Percentiles rank a stretch among this genome's conserved stretches.
phyloP scores from a whole-genome alignment of 1,284 basidiomycete genomes.

The Prillingera fragicola region DNA sequence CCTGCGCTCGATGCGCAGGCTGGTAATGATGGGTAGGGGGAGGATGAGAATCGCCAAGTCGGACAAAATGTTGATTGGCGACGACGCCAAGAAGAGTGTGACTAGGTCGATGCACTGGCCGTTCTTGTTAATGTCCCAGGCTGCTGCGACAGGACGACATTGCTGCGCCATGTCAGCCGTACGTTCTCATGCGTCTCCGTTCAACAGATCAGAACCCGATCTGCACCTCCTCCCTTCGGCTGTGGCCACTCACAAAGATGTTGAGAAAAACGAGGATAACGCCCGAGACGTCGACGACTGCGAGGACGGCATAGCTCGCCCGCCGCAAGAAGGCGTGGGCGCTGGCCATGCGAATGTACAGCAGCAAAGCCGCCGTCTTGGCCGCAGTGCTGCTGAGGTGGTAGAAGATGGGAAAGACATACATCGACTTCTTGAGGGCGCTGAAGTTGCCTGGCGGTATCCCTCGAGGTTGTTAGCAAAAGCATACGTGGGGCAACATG shows the following conservation, averaged over 20 bases:
- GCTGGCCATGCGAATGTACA: slow-evolving; percentile 46
- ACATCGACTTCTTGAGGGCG: slow-evolving; percentile 30
- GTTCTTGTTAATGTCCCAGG: slow-evolving; percentile 19
- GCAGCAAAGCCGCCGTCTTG: slow-evolving; percentile 43
- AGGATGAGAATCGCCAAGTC: slow-evolving; percentile 45
- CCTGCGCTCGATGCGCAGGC: slow-evolving; percentile 42
- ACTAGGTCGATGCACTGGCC: slow-evolving; percentile 41
- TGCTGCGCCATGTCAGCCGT: slow-evolving; percentile 14
- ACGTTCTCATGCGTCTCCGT: too few species aligned
- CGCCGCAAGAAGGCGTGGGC: slow-evolving; percentile 41
- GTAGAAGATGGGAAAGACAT: slow-evolving; percentile 45
- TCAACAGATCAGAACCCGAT: background rate
- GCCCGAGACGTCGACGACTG: slow-evolving; percentile 40
- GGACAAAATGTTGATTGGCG: slow-evolving; percentile 46
- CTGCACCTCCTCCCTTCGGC: background rate
- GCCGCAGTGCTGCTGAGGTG: slow-evolving; percentile 43
- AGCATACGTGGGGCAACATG: background rate
- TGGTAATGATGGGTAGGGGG: slow-evolving; percentile 45
- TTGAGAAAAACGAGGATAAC: slow-evolving; percentile 43
- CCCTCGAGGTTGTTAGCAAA: slow-evolving; percentile 7
- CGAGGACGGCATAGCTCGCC: slow-evolving; percentile 36
- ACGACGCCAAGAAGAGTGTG: slow-evolving; percentile 41
- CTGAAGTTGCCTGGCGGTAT: slow-evolving; percentile 19
- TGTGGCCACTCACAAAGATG: slow-evolving; percentile 29
- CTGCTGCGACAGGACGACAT: slow-evolving; percentile 40